Percentiles rank a stretch among this genome's conserved stretches.
Evolutionary conservation across 139 green algal genomes (phyloP).

Genomic region (Chlamydomonas incerta): DNA sequence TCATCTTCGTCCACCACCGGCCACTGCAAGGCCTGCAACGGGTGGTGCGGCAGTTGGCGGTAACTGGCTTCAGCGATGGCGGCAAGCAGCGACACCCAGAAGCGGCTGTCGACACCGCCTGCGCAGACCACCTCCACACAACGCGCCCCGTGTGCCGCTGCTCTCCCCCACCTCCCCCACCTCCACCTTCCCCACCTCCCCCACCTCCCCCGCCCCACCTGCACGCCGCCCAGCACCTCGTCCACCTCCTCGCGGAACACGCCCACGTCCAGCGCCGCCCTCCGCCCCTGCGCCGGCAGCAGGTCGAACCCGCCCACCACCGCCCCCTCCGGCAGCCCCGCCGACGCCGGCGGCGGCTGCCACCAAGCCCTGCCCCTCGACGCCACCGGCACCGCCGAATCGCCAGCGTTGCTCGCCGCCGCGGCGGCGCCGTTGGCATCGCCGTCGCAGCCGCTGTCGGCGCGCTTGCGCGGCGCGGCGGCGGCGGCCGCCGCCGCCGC

Average conservation of each 20-base stretch:
- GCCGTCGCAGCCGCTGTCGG: too few relatives aligned
- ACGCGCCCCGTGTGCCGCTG: too few relatives aligned
- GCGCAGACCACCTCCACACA: too few relatives aligned
- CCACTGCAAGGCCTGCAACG: background rate
- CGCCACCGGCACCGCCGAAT: background rate
- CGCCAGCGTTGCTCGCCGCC: background rate
- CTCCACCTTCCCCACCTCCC: too few relatives aligned
- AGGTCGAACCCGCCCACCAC: background rate
- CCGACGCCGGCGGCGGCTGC: background rate
- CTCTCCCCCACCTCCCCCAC: too few relatives aligned
- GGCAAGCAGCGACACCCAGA: too few relatives aligned
- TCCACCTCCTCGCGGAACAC: constrained; percentile 26
- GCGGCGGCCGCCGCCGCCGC: too few relatives aligned
- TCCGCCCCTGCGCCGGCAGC: constrained; percentile 19
- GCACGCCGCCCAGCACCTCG: constrained; percentile 20
- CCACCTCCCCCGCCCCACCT: too few relatives aligned
- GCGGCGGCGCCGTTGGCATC: background rate
- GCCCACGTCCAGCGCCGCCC: constrained; percentile 38
- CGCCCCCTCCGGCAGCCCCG: background rate
- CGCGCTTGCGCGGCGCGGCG: too few relatives aligned
- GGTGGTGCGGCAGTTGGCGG: too few relatives aligned
- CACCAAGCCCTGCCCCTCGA: background rate
- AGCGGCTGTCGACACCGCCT: too few relatives aligned
- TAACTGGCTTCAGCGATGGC: too few relatives aligned
- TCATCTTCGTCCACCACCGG: constrained; percentile 26